These are phyloP conservation scores for Arthrinium puccinioides DNA, from an alignment of 2,329 filamentous ascomycete species.

Conservation along the genomic window DNA sequence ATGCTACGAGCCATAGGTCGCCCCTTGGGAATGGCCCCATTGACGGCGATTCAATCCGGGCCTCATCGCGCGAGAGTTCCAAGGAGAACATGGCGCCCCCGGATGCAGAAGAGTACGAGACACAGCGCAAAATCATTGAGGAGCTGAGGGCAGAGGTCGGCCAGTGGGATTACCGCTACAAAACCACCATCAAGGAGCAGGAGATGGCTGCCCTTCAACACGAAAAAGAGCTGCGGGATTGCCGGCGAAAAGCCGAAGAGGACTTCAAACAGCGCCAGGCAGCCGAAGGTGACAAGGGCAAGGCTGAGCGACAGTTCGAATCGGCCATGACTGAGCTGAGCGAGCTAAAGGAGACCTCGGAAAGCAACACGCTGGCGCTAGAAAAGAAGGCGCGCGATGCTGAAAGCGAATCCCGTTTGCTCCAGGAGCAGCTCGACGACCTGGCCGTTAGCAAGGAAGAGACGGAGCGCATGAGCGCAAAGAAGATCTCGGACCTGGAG, in stretches of 20 bases:
- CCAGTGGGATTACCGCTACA: conserved; percentile 78
- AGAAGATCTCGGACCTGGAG: conserved; percentile 47
- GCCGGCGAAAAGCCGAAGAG: conserved; percentile 73
- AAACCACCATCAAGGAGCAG: conserved; percentile 80
- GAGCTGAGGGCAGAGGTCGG: conserved; percentile 86
- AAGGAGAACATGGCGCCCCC: conserved; percentile 54
- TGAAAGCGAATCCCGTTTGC: conserved; percentile 62
- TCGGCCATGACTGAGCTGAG: conserved; percentile 43
- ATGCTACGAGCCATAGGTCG: conserved; percentile 22
- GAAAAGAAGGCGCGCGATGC: conserved; percentile 64
- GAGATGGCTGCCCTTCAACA: conserved; percentile 73
- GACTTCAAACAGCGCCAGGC: conserved; percentile 65
- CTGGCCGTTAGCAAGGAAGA: conserved; percentile 56
- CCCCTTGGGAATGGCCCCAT: conserved; percentile 24
- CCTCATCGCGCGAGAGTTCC: conserved; percentile 48
- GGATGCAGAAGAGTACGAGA: conserved; percentile 53
- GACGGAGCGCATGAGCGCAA: conserved; percentile 55
- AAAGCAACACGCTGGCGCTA: conserved; percentile 54
- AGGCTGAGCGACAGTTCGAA: conserved; percentile 42
- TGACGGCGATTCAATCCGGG: conserved; percentile 30
- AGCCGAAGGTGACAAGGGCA: conserved; percentile 48
- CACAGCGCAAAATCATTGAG: conserved; percentile 54
- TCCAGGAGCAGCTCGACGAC: conserved; percentile 81
- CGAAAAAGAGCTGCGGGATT: conserved; percentile 75
- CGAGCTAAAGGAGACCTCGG: conserved; percentile 40